Evolutionary conservation across 495 filamentous ascomycete species (phyloP).

Genomic region (Daldinia grandis): DNA sequence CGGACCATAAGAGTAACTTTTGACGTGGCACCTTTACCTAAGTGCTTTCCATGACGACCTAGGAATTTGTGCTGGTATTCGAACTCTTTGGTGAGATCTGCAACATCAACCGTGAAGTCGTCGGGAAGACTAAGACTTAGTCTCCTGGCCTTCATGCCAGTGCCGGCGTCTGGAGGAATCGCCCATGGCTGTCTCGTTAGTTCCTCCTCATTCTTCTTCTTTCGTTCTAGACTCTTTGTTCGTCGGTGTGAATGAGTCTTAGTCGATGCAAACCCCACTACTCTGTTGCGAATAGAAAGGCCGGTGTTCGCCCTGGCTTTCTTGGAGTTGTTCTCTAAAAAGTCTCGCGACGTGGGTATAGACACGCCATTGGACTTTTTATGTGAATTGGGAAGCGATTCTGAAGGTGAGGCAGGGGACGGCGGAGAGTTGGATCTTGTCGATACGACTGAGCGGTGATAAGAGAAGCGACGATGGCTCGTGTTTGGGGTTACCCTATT

Average conservation of each 20-base stretch:
- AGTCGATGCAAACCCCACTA: conserved; percentile 41
- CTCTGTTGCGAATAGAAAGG: conserved; percentile 52
- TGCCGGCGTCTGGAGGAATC: conserved; percentile 65
- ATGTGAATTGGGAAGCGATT: conserved; percentile 45
- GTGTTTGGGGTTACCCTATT: conserved; percentile 29
- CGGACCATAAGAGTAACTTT: conserved; percentile 74
- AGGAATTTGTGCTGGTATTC: conserved; percentile 65
- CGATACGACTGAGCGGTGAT: conserved; percentile 55
- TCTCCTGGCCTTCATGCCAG: conserved; percentile 70
- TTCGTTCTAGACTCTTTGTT: conserved; percentile 43
- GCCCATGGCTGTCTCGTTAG: conserved; percentile 55
- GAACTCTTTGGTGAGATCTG: conserved; percentile 67
- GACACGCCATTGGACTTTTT: conserved; percentile 45
- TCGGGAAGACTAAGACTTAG: conserved; percentile 70
- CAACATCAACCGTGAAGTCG: conserved; percentile 70
- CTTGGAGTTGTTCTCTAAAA: conserved; percentile 50
- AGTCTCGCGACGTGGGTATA: conserved; percentile 52
- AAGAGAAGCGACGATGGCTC: conserved; percentile 55
- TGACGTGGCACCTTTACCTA: conserved; percentile 77
- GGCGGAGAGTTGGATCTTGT: conserved; percentile 64
- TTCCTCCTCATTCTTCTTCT: conserved; percentile 39
- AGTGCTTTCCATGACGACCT: conserved; percentile 66
- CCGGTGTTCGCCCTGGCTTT: conserved; percentile 61
- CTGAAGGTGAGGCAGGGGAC: conserved; percentile 57
- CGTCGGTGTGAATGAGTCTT: conserved; percentile 40